Evolutionary conservation across 805 yeast genomes (phyloP).

Genomic region (Pichia nanzhaoensis): DNA sequence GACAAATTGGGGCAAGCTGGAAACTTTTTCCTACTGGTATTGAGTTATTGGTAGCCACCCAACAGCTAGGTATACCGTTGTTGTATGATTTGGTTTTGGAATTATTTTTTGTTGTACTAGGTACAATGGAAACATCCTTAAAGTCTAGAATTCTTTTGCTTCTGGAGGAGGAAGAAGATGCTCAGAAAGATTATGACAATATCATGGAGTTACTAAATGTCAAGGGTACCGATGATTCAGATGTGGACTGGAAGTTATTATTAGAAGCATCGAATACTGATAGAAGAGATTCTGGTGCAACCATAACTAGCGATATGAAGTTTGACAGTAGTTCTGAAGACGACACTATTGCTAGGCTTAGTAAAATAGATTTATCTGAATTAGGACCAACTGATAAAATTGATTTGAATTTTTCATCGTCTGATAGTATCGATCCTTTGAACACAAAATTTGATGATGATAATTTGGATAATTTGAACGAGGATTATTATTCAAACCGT

Average conservation of each 20-base stretch:
- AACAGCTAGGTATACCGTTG: constrained; percentile 61
- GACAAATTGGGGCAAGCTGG: constrained; percentile 75
- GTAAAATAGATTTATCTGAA: too few relatives aligned
- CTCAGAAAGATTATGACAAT: background rate
- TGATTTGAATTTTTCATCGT: constrained; percentile 1
- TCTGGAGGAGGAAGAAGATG: constrained; percentile 1
- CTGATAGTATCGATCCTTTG: constrained; percentile 1
- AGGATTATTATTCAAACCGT: too few relatives aligned
- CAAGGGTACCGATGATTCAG: constrained; percentile 11
- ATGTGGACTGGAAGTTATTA: constrained; percentile 12
- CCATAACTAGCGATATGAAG: constrained; percentile 7
- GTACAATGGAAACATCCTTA: constrained; percentile 45
- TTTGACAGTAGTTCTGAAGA: background rate
- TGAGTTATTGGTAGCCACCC: constrained; percentile 56
- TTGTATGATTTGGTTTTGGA: constrained; percentile 65
- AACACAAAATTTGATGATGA: background rate
- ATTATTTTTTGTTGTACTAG: constrained; percentile 61
- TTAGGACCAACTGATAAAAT: background rate
- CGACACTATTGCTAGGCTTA: background rate
- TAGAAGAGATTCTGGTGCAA: constrained; percentile 14
- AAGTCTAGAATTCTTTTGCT: constrained; percentile 4
- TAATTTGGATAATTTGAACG: too few relatives aligned
- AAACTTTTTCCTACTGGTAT: constrained; percentile 60
- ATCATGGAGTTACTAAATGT: constrained; percentile 5
- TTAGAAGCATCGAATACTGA: constrained; percentile 6